phyloP scores from a whole-genome alignment of 371 early-diverging fungal genomes.

The Mortierella sp. region DNA sequence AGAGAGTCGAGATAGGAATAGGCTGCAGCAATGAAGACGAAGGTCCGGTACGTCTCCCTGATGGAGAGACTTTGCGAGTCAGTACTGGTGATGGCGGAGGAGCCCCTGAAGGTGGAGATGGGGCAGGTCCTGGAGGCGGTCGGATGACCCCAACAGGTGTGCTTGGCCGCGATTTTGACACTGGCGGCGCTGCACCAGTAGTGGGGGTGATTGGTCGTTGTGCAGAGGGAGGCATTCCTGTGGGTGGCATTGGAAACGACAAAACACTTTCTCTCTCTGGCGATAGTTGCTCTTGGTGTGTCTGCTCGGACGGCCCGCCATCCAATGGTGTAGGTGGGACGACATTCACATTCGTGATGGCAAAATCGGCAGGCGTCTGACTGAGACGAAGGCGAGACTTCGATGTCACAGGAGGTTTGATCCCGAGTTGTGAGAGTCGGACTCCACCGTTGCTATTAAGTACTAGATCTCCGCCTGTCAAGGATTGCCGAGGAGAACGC shows the following conservation, averaged over 20 bases:
- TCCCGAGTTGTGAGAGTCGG: not conserved
- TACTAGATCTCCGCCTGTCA: not conserved
- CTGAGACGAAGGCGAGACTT: slow-evolving; percentile 20
- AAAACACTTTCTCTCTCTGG: not conserved
- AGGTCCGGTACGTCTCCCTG: slow-evolving; percentile 19
- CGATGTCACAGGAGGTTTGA: slow-evolving; percentile 5
- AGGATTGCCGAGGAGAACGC: not conserved
- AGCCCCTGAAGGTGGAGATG: slow-evolving; percentile 3
- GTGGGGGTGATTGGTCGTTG: not conserved
- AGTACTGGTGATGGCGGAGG: not conserved
- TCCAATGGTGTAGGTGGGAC: not conserved
- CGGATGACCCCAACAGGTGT: slow-evolving; percentile 30
- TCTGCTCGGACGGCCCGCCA: not conserved
- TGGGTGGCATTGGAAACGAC: not conserved
- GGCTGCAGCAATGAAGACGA: slow-evolving; percentile 20
- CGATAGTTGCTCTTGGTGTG: not conserved
- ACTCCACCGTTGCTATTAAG: not conserved
- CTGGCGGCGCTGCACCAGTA: slow-evolving; percentile 11
- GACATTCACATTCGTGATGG: not conserved
- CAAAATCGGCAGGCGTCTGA: not conserved
- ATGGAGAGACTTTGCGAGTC: slow-evolving; percentile 19
- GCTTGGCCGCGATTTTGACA: slow-evolving; percentile 20
- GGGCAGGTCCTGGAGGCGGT: slow-evolving; percentile 47
- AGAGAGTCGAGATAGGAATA: not conserved
- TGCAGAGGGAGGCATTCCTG: too few species aligned